These are phyloP conservation scores for Pleurotus citrinopileatus DNA, from an alignment of 768 basidiomycete genomes.

Conservation along the genomic window DNA sequence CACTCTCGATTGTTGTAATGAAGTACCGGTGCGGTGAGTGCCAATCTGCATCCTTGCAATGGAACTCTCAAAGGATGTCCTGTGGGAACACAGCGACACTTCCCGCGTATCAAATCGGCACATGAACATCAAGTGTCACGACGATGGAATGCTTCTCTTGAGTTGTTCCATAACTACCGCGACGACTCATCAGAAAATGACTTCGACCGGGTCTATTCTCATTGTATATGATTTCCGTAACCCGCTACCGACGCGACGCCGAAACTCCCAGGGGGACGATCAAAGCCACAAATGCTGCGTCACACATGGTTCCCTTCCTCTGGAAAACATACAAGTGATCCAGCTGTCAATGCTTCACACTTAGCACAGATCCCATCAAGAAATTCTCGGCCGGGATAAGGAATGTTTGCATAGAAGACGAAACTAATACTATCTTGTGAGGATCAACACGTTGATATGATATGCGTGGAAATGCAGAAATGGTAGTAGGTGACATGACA, in stretches of 20 bases:
- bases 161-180: too few species aligned
- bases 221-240: neutral
- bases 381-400: too few species aligned
- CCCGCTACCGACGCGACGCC: neutral
- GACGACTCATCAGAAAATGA: neutral
- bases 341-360: too few species aligned
- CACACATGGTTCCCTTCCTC: too few species aligned
- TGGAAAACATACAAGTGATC: too few species aligned
- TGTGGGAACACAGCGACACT: too few species aligned
- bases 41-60: neutral
- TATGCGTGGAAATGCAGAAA: neutral
- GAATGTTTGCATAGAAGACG: neutral
- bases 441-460: neutral
- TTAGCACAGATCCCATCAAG: too few species aligned
- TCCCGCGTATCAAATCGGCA: too few species aligned
- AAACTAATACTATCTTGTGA: neutral
- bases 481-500: too few species aligned
- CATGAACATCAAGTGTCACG: neutral
- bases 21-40: neutral
- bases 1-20: conserved; percentile 8
- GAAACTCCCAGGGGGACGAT: too few species aligned
- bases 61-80: neutral
- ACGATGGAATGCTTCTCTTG: conserved; percentile 3
- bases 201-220: neutral
- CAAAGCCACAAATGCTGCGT: too few species aligned